These are phyloP conservation scores for Nicotiana paniculata DNA, from an alignment of 257 asterid genomes.

Conservation along the genomic window DNA sequence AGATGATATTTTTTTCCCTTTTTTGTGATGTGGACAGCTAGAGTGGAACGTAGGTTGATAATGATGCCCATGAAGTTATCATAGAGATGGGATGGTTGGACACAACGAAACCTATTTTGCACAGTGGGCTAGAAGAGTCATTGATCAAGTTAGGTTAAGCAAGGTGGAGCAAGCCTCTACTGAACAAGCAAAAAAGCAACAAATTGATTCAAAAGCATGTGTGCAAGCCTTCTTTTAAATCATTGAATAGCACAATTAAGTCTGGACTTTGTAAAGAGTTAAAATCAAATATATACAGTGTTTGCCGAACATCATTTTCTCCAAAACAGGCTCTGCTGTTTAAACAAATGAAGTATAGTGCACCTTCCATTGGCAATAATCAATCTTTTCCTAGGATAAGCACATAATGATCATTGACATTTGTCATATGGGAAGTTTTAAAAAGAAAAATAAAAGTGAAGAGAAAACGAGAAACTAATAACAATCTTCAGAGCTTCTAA, in stretches of 20 bases:
- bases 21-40: background rate
- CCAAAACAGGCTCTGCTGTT: background rate
- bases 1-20: background rate
- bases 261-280: background rate
- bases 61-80: background rate
- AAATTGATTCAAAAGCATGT: slow-evolving; percentile 9
- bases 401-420: background rate
- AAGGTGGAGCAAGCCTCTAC: slow-evolving; percentile 14
- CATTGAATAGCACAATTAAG: background rate
- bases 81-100: slow-evolving; percentile 30
- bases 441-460: background rate
- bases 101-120: slow-evolving; percentile 29
- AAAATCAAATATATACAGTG: background rate
- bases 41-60: background rate
- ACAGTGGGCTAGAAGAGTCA: slow-evolving; percentile 27
- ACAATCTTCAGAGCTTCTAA: background rate
- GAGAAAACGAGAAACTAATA: background rate
- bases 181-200: background rate
- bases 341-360: background rate
- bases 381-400: background rate
- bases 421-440: background rate
- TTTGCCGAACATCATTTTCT: background rate
- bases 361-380: background rate
- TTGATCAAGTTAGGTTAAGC: slow-evolving; percentile 15
- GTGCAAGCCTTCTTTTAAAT: slow-evolving; percentile 7